A percentile compares a stretch with the other conserved stretches of the same genome.
Conservation (phyloP, 805 yeast genomes). For the Ogataea paraovalis region DNA sequence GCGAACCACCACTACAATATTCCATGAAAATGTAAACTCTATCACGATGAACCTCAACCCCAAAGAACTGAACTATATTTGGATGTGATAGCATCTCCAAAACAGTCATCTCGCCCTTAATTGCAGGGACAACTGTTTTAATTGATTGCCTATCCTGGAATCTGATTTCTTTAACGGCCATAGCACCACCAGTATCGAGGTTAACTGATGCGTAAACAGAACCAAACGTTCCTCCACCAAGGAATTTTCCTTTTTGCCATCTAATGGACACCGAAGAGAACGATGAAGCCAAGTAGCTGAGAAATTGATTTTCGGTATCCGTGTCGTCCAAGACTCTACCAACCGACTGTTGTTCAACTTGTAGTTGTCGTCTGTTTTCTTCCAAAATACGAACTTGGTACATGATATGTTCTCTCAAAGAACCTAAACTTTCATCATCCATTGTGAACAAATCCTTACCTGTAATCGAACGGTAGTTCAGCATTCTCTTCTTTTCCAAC, state of each 20-base stretch:
- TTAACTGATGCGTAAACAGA: constrained; percentile 89
- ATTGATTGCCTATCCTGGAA: constrained; percentile 86
- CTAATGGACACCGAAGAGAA: constrained; percentile 86
- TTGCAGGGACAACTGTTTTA: constrained; percentile 77
- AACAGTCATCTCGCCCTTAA: constrained; percentile 95
- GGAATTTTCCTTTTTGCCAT: constrained; percentile 93
- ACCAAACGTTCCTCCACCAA: constrained; percentile 97
- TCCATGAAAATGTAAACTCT: constrained; percentile 96
- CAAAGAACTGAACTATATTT: constrained; percentile 92
- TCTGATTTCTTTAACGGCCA: constrained; percentile 95
- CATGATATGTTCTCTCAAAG: constrained; percentile 66
- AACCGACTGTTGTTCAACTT: constrained; percentile 47
- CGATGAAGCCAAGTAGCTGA: constrained; percentile 82
- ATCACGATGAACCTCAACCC: constrained; percentile 96
- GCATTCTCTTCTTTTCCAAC: constrained; percentile 50
- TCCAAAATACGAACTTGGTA: constrained; percentile 64
- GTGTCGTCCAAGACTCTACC: constrained; percentile 89
- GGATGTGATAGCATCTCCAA: constrained; percentile 94
- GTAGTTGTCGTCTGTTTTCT: constrained; percentile 40
- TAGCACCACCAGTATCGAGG: constrained; percentile 89
- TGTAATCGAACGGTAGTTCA: constrained; percentile 46
- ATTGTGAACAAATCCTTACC: constrained; percentile 52
- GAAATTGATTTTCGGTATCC: constrained; percentile 81
- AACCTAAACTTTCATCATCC: constrained; percentile 49
- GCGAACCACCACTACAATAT: constrained; percentile 92